Conservation (phyloP, 805 yeast genomes). For the Saccharomycopsis guyanensis region DNA sequence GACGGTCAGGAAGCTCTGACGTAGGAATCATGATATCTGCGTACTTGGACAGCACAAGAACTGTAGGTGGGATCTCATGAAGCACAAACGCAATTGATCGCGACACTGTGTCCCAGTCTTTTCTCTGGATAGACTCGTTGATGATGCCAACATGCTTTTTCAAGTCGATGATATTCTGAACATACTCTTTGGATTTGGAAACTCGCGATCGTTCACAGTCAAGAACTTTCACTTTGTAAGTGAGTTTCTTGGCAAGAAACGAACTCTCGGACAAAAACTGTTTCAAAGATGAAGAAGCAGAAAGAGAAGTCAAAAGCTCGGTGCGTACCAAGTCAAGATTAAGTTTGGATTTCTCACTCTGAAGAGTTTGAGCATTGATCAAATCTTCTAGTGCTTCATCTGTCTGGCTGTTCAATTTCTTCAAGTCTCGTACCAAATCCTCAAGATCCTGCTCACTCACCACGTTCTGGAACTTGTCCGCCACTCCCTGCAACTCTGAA, state of each 20-base stretch:
- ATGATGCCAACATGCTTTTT: constrained; percentile 60
- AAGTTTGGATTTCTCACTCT: constrained; percentile 7
- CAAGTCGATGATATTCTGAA: constrained; percentile 55
- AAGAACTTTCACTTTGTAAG: constrained; percentile 58
- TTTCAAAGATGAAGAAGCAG: constrained; percentile 48
- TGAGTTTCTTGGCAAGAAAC: constrained; percentile 55
- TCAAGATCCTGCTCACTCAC: background rate
- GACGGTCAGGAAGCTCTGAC: constrained; percentile 74
- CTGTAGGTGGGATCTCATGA: constrained; percentile 42
- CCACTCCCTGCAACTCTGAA: background rate
- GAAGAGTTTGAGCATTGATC: background rate
- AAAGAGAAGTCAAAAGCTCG: constrained; percentile 53
- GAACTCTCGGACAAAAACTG: constrained; percentile 53
- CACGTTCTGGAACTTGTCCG: background rate
- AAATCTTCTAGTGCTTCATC: background rate
- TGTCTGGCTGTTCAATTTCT: background rate
- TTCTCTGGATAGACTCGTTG: constrained; percentile 55
- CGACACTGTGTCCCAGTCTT: constrained; percentile 77
- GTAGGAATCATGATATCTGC: constrained; percentile 82
- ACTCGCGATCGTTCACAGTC: constrained; percentile 68
- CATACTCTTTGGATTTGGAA: constrained; percentile 52
- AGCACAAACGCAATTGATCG: constrained; percentile 47
- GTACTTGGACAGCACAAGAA: constrained; percentile 53
- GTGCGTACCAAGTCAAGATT: constrained; percentile 54
- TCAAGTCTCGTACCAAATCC: background rate